These are phyloP conservation scores for Cytidiella melzeri DNA, from an alignment of 768 basidiomycete genomes.

Conservation along the genomic window DNA sequence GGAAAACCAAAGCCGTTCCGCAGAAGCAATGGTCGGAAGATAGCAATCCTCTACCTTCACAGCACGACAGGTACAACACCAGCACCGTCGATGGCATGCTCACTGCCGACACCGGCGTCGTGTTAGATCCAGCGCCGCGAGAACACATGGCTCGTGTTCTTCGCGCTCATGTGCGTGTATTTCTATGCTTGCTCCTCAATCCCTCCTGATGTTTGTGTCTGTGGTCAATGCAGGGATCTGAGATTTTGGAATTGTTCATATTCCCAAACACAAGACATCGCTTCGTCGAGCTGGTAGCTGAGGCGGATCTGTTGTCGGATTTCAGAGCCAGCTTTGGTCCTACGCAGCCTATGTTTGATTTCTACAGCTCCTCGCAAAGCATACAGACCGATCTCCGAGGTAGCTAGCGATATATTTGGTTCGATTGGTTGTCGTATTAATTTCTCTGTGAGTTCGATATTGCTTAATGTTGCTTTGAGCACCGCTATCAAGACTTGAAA, in stretches of 20 bases:
- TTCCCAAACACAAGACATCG: constrained; percentile 72
- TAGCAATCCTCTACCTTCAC: constrained; percentile 22
- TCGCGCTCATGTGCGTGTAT: constrained; percentile 49
- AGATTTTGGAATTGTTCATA: constrained; percentile 54
- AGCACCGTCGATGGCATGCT: constrained; percentile 5
- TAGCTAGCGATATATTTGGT: no score
- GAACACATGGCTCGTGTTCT: constrained; percentile 48
- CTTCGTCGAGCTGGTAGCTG: constrained; percentile 50
- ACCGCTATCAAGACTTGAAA: no score
- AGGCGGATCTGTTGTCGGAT: constrained; percentile 36
- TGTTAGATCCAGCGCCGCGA: constrained; percentile 24
- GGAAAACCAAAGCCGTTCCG: neutral
- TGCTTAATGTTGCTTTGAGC: no score
- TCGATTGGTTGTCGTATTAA: no score
- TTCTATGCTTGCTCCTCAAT: constrained; percentile 1
- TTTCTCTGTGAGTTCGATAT: no score
- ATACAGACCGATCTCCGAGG: neutral
- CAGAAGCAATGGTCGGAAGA: constrained; percentile 45
- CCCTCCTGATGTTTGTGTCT: neutral
- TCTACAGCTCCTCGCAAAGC: constrained; percentile 55
- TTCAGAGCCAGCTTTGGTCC: constrained; percentile 19
- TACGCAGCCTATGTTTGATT: constrained; percentile 37
- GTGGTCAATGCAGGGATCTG: constrained; percentile 40
- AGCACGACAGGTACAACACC: constrained; percentile 7
- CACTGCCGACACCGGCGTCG: constrained; percentile 8